Conservation (phyloP, 352 stramenopile species). For the Globisporangium perplexum region DNA sequence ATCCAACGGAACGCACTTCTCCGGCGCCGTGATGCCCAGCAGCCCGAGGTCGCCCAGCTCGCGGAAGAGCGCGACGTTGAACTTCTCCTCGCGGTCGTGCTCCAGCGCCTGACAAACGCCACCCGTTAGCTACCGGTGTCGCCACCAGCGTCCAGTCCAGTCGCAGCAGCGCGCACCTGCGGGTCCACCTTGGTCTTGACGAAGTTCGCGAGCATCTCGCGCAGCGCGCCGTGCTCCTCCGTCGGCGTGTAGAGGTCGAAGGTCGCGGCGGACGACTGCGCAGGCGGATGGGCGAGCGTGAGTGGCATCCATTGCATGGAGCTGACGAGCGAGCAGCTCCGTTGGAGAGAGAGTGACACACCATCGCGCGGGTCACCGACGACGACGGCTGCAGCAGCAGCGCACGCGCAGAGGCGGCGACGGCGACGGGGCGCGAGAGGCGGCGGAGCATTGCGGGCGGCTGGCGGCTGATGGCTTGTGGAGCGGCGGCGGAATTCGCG, state of each 20-base stretch:
- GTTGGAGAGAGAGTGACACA: neutral
- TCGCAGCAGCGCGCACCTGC: conserved; percentile 52
- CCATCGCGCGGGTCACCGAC: conserved; percentile 8
- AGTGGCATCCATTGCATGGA: too few relatives aligned
- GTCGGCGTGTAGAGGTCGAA: conserved; percentile 87
- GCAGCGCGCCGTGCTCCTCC: conserved; percentile 85
- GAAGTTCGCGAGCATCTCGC: conserved; percentile 92
- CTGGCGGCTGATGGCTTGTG: neutral
- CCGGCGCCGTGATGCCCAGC: conserved; percentile 93
- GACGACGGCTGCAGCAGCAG: conserved; percentile 1
- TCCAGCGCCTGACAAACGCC: conserved; percentile 62
- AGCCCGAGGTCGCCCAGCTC: conserved; percentile 94
- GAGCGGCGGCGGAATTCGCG: conserved; percentile 1
- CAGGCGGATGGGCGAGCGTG: too few relatives aligned
- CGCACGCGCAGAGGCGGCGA: conserved; percentile 8
- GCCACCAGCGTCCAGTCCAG: neutral
- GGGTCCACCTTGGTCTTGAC: conserved; percentile 96
- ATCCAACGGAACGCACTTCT: conserved; percentile 60
- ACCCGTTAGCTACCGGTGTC: neutral
- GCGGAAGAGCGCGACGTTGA: conserved; percentile 95
- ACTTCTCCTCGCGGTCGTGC: conserved; percentile 95
- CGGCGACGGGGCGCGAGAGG: conserved; percentile 20
- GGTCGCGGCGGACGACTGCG: conserved; percentile 7
- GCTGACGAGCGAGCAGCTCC: neutral
- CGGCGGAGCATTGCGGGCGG: conserved; percentile 7